Evolutionary conservation across 306 rosid species (phyloP), one percentile per base, ranked within the genome.

Genomic region (Prunus mira): DNA sequence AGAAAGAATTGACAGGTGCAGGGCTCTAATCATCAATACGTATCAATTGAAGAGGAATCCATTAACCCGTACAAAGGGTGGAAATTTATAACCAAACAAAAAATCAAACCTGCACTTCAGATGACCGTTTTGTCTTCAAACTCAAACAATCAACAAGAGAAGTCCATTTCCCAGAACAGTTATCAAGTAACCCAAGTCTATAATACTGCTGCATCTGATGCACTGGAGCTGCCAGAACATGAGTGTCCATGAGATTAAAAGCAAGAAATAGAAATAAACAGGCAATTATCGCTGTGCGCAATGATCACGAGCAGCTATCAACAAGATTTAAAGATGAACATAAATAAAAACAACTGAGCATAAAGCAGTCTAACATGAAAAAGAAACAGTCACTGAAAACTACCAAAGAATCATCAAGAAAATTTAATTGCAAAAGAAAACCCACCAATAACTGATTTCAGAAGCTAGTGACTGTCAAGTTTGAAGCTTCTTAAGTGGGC

Each of bases 121-220:
- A 72, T 49, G 76, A 9, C 25, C 79, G 68, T 80, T 87, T 91
- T 13, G 98, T 94, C 91, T 94, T 94, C 56, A 94, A 91, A 72
- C 3, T 73, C 58, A 94, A 84, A 82, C 98, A 90, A 52, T 92
- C 95, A 27, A 80, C 19, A 77, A 90, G 76, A 46, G 89, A 80
- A 58, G 22, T 86, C 93, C 96, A 94, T 82, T 94, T 88, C 25
- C 69, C 70, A 9, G 76, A 57, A 80, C 98, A 94, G 82, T 86
- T 89, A 76, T 94, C 97, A 65, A 94, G 87, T 69, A 52, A 38
- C 25, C 98, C 97, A 65, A 90, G 65, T 86, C 98, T 86, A 73
- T 92, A 94, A 82, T 91, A 91, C 72, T 91, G 97, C 86, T 91
- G 89, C 96, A 94, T 74, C 83, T 94, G 97, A 87, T 94, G 89